phyloP scores from a whole-genome alignment of 805 yeast genomes.

The Cyberlindnera sargentensis region DNA sequence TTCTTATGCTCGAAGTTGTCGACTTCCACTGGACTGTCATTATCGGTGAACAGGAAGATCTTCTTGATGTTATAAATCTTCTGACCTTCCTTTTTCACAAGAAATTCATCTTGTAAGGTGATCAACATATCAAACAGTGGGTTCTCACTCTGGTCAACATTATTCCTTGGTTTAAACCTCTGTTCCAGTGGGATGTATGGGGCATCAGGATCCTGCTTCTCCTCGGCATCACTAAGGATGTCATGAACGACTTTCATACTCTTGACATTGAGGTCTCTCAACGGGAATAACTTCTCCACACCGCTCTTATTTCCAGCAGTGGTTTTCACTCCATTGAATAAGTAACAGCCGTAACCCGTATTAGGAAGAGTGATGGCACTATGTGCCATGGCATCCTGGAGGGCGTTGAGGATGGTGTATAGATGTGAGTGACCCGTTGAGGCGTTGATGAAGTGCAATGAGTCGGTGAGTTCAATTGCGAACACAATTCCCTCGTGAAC shows the following conservation, averaged over 20 bases:
- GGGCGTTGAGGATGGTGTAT: slow-evolving; percentile 45
- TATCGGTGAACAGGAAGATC: slow-evolving; percentile 66
- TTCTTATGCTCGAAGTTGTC: slow-evolving; percentile 33
- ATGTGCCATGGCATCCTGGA: slow-evolving; percentile 57
- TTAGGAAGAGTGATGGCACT: slow-evolving; percentile 57
- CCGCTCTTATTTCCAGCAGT: slow-evolving; percentile 32
- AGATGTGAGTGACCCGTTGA: slow-evolving; percentile 35
- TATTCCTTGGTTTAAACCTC: slow-evolving; percentile 23
- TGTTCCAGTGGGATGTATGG: slow-evolving; percentile 22
- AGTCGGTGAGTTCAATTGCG: slow-evolving; percentile 49
- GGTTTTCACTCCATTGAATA: slow-evolving; percentile 42
- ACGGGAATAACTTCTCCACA: slow-evolving; percentile 41
- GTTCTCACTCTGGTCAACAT: slow-evolving; percentile 16
- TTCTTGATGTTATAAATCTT: slow-evolving; percentile 47
- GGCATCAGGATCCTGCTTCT: slow-evolving; percentile 10
- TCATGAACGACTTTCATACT: slow-evolving; percentile 53
- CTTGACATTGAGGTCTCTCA: slow-evolving; percentile 47
- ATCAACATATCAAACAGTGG: slow-evolving; percentile 40
- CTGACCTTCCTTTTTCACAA: slow-evolving; percentile 31
- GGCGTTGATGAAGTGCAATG: slow-evolving; percentile 35
- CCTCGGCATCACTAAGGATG: slow-evolving; percentile 36
- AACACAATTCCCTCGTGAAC: slow-evolving; percentile 59
- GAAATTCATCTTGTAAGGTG: slow-evolving; percentile 49
- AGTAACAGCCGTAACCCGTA: slow-evolving; percentile 70
- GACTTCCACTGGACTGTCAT: slow-evolving; percentile 55